phyloP scores from a whole-genome alignment of 208 protist genomes.

The Acanthamoeba rhysodes region DNA sequence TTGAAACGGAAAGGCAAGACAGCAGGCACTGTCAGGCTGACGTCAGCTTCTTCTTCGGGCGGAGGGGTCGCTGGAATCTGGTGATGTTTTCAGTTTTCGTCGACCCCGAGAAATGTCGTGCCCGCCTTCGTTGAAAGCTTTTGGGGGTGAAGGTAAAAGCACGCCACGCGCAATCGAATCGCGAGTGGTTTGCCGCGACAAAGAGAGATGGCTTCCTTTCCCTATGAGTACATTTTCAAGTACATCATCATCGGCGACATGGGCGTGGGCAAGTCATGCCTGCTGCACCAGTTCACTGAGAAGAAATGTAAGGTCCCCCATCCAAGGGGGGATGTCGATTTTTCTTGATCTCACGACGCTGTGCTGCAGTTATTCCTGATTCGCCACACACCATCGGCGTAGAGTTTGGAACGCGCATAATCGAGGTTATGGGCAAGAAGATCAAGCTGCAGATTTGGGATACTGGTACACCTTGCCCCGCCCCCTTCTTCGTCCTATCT shows the following conservation, averaged over 20 bases:
- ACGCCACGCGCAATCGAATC: background rate
- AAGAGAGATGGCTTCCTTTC: constrained; percentile 29
- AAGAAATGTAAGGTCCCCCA: constrained; percentile 93
- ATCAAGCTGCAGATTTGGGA: constrained; percentile 99
- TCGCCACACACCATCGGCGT: constrained; percentile 98
- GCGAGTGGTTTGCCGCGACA: background rate
- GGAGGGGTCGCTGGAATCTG: background rate
- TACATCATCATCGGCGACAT: constrained; percentile 99
- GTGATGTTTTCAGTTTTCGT: background rate
- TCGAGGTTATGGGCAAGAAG: constrained; percentile 95
- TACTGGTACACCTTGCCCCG: constrained; percentile 91
- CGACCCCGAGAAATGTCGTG: background rate
- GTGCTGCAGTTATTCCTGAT: constrained; percentile 92
- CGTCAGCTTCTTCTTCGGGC: no score
- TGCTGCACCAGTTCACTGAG: constrained; percentile 99
- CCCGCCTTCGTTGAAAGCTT: background rate
- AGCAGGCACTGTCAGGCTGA: no score
- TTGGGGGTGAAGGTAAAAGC: background rate
- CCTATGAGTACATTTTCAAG: constrained; percentile 97
- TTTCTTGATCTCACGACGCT: background rate
- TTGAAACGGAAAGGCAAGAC: no score
- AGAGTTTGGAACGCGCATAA: constrained; percentile 98
- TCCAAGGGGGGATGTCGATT: background rate
- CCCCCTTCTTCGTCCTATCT: background rate
- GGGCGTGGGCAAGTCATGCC: constrained; percentile 98